Evolutionary conservation across 2,329 filamentous ascomycete species (phyloP), one percentile per base, ranked within the genome.

Genomic region (Fonsecaea monophora): DNA sequence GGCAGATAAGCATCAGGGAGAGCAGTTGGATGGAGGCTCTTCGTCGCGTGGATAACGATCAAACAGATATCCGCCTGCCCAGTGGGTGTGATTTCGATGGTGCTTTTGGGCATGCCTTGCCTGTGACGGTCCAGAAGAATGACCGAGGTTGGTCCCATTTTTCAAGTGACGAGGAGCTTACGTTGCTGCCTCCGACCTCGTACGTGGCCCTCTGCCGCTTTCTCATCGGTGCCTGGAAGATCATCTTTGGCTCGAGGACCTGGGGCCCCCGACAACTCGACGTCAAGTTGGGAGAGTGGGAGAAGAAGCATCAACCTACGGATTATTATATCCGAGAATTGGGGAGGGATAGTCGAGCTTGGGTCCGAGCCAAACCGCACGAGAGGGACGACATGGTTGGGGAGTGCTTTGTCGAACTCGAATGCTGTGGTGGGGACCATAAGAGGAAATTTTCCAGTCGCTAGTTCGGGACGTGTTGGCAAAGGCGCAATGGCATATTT

Each of bases 231-330:
- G 18, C 63, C 8, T 72, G 70, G 70, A 67, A 69, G 40, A 35
- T 34, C 32, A 42, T 72, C 25, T 72, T 71, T 56, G 67, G 64
- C n/a, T 40, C 55, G 8, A 48, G 45, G 3, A 65, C 56, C 13
- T 57, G n/a, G 4, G 68, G 68, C 9, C 30, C 64, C 25, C n/a
- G 68, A 56, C 53, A 50, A 21, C 38, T 72, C 15, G 63, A 69
- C n/a, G 30, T 72, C 60, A 72, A 72, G 35, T 68, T 68, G 38
- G 70, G 70, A 4, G 70, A 72, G 40, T 71, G 68, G 70, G 70
- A 72, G 61, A 35, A 64, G 13, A 65, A 58, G 13, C 9, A 15
- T 9, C 15, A 56, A 30, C 38, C 53, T 8, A 9, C 50, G 18
- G 1, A n/a, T 6, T 40, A 12, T 21, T 34, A 40, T 40, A 18